Base-by-base conservation (phyloP, 495 filamentous ascomycete genomes). In the Cercophora scortea region DNA sequence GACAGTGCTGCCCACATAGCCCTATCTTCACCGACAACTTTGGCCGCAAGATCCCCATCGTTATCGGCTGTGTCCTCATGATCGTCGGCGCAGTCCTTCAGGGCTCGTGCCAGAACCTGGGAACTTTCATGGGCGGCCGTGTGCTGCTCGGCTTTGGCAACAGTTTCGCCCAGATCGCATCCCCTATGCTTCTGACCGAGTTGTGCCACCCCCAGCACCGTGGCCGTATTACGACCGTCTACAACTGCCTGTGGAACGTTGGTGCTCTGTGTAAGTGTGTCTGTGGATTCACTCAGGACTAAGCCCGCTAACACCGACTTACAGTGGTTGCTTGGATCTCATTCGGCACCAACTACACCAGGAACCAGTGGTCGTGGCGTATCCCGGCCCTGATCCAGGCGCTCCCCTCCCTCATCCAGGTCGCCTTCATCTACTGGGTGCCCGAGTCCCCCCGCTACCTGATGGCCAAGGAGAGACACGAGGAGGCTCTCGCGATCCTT, bases 161-260 rank as follows among this genome's bases (percentile, higher is more conserved):
- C 56, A 78, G 74, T 17, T 67, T 83, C 44, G 76, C 80, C 16
- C 78, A 86, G 61, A 75, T 82, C 48, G 76, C 79, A 17, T 78
- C 83, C 11, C 82, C 83, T 42, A 74, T 85, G 57, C 66, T 87
- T 49, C 72, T 86, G 39, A 81, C 81, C 33, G 83, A 87, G 67
- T 63, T 87, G 45, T 76, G 75, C 40, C 82, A 86, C 57, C 80
- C 83, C 41, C 82, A 86, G 64, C 82, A 85, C 50, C 82, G 82
- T 66, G 82, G 76, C 35, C 72, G 79, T 59, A 76, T 85, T 61
- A 84, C 79, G 40, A 78, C 80, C 19, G 77, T 86, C 38, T 87
- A 85, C 62, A 85, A 87, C 68, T 79, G 77, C 62, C 72, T 77
- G 54, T 84, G 78, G 75, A 82, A 84, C 64, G 69, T 79, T 32